Conservation (phyloP, 2,329 filamentous ascomycete genomes). For the Phialophora verrucosa region DNA sequence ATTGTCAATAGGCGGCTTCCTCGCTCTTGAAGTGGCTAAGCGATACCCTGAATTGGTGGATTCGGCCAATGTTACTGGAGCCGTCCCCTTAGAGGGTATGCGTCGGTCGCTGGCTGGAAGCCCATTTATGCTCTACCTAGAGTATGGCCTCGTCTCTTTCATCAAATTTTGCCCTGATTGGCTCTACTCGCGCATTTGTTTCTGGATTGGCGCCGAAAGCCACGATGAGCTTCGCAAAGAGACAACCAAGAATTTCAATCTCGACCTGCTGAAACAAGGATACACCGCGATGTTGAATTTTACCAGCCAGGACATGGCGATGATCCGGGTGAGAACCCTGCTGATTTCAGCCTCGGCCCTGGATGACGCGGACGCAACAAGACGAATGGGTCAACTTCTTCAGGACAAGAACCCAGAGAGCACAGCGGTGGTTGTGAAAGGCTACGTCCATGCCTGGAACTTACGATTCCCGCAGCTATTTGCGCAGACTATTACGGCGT, state of each 20-base stretch:
- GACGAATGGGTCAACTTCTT: neutral
- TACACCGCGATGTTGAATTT: slow-evolving; percentile 14
- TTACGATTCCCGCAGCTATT: slow-evolving; percentile 17
- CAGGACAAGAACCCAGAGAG: slow-evolving; percentile 1
- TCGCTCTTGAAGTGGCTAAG: slow-evolving; percentile 11
- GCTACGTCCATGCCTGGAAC: slow-evolving; percentile 14
- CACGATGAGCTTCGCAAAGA: neutral
- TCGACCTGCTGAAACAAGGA: slow-evolving; percentile 4
- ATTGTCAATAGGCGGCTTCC: slow-evolving; percentile 13
- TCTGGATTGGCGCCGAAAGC: slow-evolving; percentile 3
- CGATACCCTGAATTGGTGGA: slow-evolving; percentile 6
- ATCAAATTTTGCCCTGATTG: slow-evolving; percentile 5
- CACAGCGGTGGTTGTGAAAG: slow-evolving; percentile 11
- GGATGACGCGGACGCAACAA: slow-evolving; percentile 20
- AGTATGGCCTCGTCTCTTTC: neutral
- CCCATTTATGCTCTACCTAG: slow-evolving; percentile 4
- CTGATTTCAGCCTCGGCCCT: slow-evolving; percentile 6
- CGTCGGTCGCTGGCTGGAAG: slow-evolving; percentile 14
- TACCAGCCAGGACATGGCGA: slow-evolving; percentile 9
- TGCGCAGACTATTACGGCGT: slow-evolving; percentile 9
- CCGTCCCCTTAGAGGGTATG: slow-evolving; percentile 9
- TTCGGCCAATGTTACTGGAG: slow-evolving; percentile 11
- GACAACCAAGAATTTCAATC: slow-evolving; percentile 12
- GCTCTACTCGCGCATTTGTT: neutral
- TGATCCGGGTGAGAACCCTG: slow-evolving; percentile 14